A percentile compares a stretch with the other conserved stretches of the same genome.
Evolutionary conservation across 73 alveolate species (phyloP).

Genomic region (Vitrella brassicaformis): DNA sequence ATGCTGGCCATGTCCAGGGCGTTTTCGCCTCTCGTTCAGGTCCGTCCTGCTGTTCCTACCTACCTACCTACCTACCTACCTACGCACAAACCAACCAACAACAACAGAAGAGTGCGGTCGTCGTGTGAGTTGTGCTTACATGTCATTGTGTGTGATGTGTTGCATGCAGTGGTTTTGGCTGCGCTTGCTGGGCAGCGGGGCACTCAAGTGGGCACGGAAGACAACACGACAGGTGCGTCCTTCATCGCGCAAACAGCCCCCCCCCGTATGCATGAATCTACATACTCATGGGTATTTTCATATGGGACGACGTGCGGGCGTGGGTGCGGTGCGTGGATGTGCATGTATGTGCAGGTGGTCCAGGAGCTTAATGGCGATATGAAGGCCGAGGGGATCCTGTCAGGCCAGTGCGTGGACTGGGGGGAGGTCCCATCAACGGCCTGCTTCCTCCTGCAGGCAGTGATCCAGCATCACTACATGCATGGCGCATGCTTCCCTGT

Average conservation of each 20-base stretch:
- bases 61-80: too few relatives aligned
- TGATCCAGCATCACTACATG: constrained; percentile 19
- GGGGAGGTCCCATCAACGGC: constrained; percentile 17
- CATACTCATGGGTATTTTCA: too few relatives aligned
- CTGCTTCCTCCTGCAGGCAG: constrained; percentile 19
- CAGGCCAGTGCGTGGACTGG: constrained; percentile 14
- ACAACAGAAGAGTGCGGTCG: too few relatives aligned
- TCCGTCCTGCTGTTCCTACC: too few relatives aligned
- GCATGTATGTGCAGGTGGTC: neutral
- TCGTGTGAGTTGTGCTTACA: too few relatives aligned
- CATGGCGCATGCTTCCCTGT: constrained; percentile 27
- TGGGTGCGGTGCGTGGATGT: neutral
- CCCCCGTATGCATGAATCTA: too few relatives aligned
- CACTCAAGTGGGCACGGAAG: constrained; percentile 11
- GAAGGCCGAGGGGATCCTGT: constrained; percentile 4
- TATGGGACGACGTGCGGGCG: neutral
- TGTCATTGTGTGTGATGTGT: too few relatives aligned
- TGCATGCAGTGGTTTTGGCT: constrained; percentile 17
- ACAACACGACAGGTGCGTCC: constrained; percentile 3
- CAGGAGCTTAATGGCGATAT: constrained; percentile 5
- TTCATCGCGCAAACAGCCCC: too few relatives aligned
- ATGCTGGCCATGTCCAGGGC: too few relatives aligned
- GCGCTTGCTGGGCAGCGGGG: constrained; percentile 3
- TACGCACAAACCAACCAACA: too few relatives aligned
- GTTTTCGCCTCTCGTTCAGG: too few relatives aligned